phyloP scores from a whole-genome alignment of 108 stramenopile genomes.

The Aureococcus anophagefferens region DNA sequence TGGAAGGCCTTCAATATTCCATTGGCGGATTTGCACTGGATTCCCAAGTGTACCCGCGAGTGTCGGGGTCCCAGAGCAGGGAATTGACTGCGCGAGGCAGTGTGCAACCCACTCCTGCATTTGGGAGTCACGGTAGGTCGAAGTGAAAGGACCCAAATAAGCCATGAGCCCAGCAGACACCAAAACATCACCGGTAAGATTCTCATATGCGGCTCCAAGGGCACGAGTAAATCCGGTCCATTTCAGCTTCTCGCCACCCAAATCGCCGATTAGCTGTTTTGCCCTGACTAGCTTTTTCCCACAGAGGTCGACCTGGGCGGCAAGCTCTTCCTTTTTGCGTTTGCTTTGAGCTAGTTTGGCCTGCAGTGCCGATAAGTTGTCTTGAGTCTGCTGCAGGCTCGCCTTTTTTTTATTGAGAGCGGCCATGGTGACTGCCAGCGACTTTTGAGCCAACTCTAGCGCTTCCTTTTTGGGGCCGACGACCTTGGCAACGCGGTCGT shows the following conservation, averaged over 20 bases:
- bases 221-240: constrained; percentile 23
- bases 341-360: constrained; percentile 27
- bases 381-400: background rate
- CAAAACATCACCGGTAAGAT: constrained; percentile 45
- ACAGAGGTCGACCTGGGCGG: constrained; percentile 29
- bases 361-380: constrained; percentile 26
- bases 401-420: constrained; percentile 11
- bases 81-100: constrained; percentile 19
- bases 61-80: background rate
- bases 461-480: constrained; percentile 49
- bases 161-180: constrained; percentile 48
- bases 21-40: constrained; percentile 48
- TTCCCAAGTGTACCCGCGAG: background rate
- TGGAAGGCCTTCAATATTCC: constrained; percentile 40
- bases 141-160: constrained; percentile 59
- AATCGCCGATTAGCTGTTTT: constrained; percentile 42
- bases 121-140: constrained; percentile 35
- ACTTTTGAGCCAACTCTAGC: constrained; percentile 32
- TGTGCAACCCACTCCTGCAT: constrained; percentile 28
- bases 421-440: background rate
- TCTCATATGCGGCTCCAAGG: constrained; percentile 7
- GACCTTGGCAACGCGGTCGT: constrained; percentile 42
- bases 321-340: constrained; percentile 38
- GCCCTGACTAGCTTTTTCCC: constrained; percentile 49
- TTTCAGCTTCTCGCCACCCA: constrained; percentile 44